phyloP scores from a whole-genome alignment of 148 eudicot species.

The Cornus suecica region DNA sequence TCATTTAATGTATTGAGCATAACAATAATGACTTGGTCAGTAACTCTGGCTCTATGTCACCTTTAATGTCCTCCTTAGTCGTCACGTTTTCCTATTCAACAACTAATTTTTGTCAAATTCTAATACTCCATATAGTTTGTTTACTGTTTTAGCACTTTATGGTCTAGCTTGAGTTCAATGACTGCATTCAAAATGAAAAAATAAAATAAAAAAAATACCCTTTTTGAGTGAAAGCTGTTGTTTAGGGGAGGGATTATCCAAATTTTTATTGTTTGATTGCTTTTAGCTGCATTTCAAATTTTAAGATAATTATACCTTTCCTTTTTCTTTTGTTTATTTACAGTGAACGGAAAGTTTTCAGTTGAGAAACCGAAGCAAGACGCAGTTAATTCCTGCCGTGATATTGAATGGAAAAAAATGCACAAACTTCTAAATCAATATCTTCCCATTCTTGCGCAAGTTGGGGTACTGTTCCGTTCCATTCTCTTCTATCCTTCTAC shows the following conservation, averaged over 20 bases:
- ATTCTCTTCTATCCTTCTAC: neutral
- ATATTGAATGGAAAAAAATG: conserved; percentile 51
- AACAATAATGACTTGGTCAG: no score
- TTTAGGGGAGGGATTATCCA: neutral
- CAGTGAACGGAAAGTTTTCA: conserved; percentile 52
- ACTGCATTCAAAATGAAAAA: neutral
- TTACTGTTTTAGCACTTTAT: neutral
- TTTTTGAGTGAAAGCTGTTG: neutral
- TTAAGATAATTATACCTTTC: neutral
- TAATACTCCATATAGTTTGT: no score
- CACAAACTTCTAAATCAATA: conserved; percentile 63
- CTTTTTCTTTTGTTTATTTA: conserved; percentile 8
- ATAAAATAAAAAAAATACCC: neutral
- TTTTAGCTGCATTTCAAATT: neutral
- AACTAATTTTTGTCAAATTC: no score
- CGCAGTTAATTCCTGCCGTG: conserved; percentile 38
- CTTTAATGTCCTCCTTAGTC: no score
- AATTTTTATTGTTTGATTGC: neutral
- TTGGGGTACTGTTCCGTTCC: conserved; percentile 39
- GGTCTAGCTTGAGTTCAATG: neutral
- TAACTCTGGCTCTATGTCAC: no score
- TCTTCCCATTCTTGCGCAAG: conserved; percentile 36
- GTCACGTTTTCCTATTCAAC: no score
- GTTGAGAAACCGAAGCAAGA: conserved; percentile 46
- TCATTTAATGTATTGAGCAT: no score